phyloP scores from a whole-genome alignment of 768 basidiomycete species.

The Tylopilus plumbeoviolaceoides region DNA sequence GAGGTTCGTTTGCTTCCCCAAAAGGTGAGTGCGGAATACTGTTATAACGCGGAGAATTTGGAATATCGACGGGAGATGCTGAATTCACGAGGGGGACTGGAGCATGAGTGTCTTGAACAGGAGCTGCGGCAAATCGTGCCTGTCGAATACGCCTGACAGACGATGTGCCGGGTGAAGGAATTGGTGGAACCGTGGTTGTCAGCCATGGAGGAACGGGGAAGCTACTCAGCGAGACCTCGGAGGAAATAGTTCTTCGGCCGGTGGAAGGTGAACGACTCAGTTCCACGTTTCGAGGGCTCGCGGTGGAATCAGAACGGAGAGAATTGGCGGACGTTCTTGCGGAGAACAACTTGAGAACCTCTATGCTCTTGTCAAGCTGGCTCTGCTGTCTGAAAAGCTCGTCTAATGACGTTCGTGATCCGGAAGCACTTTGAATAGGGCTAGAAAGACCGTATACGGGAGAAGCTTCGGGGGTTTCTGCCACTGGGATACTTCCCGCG shows the following conservation, averaged over 20 bases:
- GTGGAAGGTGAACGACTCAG: slow-evolving; percentile 23
- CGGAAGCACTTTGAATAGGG: slow-evolving; percentile 3
- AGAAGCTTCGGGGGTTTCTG: slow-evolving; percentile 25
- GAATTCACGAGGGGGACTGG: slow-evolving; percentile 27
- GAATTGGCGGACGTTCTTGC: slow-evolving; percentile 27
- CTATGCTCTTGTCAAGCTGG: slow-evolving; percentile 63
- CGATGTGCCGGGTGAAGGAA: slow-evolving; percentile 13
- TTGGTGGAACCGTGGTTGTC: slow-evolving; percentile 15
- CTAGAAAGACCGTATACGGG: slow-evolving; percentile 44
- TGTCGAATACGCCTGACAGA: slow-evolving; percentile 20
- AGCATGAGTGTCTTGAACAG: slow-evolving; percentile 1
- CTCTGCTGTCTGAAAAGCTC: slow-evolving; percentile 56
- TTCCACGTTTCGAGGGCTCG: slow-evolving; percentile 4
- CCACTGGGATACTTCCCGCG: background rate
- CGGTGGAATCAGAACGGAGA: slow-evolving; percentile 31
- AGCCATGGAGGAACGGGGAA: slow-evolving; percentile 62
- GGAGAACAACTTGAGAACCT: slow-evolving; percentile 48
- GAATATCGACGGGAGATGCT: slow-evolving; percentile 21
- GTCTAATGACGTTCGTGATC: slow-evolving; percentile 39
- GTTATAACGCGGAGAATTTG: slow-evolving; percentile 11
- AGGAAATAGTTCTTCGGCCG: slow-evolving; percentile 24
- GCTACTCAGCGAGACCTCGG: slow-evolving; percentile 65
- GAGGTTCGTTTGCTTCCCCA: slow-evolving; percentile 9
- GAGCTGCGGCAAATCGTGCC: slow-evolving; percentile 11
- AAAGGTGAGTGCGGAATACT: slow-evolving; percentile 18